These are phyloP conservation scores for Rhododendron kiyosumense DNA, from an alignment of 148 eudicot species.

Conservation along the genomic window DNA sequence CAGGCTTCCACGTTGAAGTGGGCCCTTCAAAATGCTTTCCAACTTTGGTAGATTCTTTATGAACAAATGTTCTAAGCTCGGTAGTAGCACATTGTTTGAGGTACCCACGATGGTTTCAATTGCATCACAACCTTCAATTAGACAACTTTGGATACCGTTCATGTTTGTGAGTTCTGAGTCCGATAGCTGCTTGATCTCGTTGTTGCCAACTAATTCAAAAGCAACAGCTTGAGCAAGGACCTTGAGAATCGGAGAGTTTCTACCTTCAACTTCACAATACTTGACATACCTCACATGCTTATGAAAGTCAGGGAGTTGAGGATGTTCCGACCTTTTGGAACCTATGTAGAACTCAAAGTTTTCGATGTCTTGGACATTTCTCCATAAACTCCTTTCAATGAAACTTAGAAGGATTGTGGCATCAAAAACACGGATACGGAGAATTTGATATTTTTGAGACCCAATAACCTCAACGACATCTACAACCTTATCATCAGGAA, in stretches of 20 bases:
- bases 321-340: neutral
- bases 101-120: constrained; percentile 2
- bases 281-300: too few relatives aligned
- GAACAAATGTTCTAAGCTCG: constrained; percentile 5
- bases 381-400: neutral
- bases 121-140: neutral
- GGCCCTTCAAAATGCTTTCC: constrained; percentile 5
- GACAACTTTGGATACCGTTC: constrained; percentile 4
- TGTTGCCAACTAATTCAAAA: neutral
- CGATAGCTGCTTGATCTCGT: neutral
- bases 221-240: neutral
- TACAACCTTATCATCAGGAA: neutral
- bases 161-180: neutral
- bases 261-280: neutral
- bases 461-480: neutral
- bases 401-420: neutral
- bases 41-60: constrained; percentile 4
- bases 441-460: too few relatives aligned
- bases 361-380: too few relatives aligned
- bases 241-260: neutral
- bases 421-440: neutral
- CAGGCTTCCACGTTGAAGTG: constrained; percentile 9
- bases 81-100: neutral
- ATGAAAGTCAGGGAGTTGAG: neutral
- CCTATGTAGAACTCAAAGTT: neutral